Base-by-base conservation (phyloP, 2,329 filamentous ascomycete species). In the Nemania serpens region DNA sequence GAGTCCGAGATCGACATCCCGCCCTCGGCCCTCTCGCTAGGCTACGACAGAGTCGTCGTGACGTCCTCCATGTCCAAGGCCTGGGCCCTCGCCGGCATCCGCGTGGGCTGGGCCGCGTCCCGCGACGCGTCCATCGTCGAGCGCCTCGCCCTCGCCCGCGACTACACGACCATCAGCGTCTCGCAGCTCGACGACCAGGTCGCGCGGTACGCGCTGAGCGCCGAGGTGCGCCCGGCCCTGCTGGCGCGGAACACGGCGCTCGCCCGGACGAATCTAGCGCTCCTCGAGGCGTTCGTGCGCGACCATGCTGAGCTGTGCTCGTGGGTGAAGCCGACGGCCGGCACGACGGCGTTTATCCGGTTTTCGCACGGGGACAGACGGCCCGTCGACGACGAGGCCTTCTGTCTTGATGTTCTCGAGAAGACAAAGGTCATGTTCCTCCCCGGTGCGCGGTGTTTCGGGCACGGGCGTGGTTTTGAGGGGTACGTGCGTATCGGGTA, bases 101-200 rank as follows among this genome's bases (percentile, higher is more conserved):
- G 92, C 0, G 76, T 93, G 1, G 93, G 93, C 34, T 97, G 93
- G 93, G 82, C 94, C 59, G 91, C 90, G 3, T 89, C 88, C 13
- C 85, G 85, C 25, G 84, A 86, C 73, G 71, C 73, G 5, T 76
- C 78, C 0, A 81, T 96, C 58, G 82, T 94, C 55, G 82, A 87
- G 52, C 78, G 81, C 13, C 81, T 90, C 63, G 86, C 88, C 11
- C 75, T 79, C 13, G 87, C 88, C 1, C 82, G 91, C 42, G 89
- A 95, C 74, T 96, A 95, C 78, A 96, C 91, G 3, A 93, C 90
- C 25, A 96, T 96, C 69, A 90, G 89, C 41, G 91, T 96, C 0
- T 91, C 90, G n/a, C 86, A 89, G 70, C 78, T 97, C 6, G 91
- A 96, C 73, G 91, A 96, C 72, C 83, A 85, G 51, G 81, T 96